Evolutionary conservation across 2,329 filamentous ascomycete species (phyloP), one percentile per base, ranked within the genome.

Genomic region (Penicillium sumatraense): DNA sequence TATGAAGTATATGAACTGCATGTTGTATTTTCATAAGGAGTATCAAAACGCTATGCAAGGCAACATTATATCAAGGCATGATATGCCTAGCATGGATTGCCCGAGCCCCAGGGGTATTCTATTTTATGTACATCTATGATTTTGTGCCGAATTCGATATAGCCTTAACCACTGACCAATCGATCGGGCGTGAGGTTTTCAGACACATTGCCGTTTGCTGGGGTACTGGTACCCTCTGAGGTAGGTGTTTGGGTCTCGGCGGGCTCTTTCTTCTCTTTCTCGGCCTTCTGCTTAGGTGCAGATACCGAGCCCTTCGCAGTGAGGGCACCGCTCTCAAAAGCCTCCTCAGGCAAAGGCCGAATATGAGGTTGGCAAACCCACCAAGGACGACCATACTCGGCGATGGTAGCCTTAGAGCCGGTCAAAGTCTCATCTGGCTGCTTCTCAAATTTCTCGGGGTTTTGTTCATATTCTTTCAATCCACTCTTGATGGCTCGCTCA

Each of bases 281-380:
- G 16, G 65, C 56, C 31, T 63, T 54, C 3, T 60, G 57, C 16
- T 56, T 58, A 1, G 31, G 9, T 8, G 31, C 23, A 31, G 49
- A 59, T 29, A 40, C 54, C 9, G 92, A 92, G 78, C 91, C 93
- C 66, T 87, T 90, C 58, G 88, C 71, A 54, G 81, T 84, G 72
- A 96, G 81, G 2, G 89, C 88, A 0, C 93, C 93, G 71, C 91
- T 92, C 59, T 88, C 87, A 61, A 95, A 68, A 2, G 95, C 95
- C 77, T 98, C 93, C 63, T 89, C 89, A 0, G 95, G 95, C 67
- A 97, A 72, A 36, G 92, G 93, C 53, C 93, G 80, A 6, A 97
- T 84, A 66, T 96, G 90, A 3, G 93, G 89, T 77, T 98, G 93
- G 49, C 87, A 91, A 3, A 96, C 83, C 91, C 91, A 97, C 84